These are phyloP conservation scores for Cercospora sp. DNA, from an alignment of 2,329 filamentous ascomycete species.

Conservation along the genomic window DNA sequence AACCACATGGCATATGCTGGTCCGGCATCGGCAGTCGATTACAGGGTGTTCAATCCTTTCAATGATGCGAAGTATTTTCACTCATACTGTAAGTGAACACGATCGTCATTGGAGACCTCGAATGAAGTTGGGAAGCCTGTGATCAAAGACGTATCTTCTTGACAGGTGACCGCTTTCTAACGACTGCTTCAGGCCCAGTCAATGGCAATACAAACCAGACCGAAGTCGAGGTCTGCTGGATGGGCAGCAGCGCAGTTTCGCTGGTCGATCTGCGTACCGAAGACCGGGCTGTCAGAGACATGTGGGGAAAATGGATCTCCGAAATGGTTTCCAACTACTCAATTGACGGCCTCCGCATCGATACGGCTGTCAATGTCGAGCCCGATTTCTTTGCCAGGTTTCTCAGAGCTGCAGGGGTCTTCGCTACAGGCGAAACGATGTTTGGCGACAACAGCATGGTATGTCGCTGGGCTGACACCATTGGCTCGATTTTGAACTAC, in stretches of 20 bases:
- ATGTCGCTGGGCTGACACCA: conserved; percentile 40
- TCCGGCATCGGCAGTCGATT: conserved; percentile 47
- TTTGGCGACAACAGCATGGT: conserved; percentile 35
- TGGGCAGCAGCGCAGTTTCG: conserved; percentile 50
- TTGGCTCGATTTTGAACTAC: conserved; percentile 43
- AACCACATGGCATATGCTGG: conserved; percentile 50
- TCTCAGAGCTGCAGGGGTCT: conserved; percentile 39
- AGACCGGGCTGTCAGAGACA: conserved; percentile 42
- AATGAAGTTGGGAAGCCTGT: background rate
- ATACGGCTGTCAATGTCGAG: conserved; percentile 43
- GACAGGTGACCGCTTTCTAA: background rate
- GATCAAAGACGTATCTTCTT: background rate
- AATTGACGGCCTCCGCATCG: conserved; percentile 44
- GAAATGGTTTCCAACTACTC: conserved; percentile 46
- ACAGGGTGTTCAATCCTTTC: conserved; percentile 55
- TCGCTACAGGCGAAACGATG: conserved; percentile 43
- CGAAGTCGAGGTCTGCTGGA: conserved; percentile 51
- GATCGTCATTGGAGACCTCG: background rate
- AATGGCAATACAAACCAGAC: conserved; percentile 51
- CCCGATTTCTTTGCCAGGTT: conserved; percentile 42
- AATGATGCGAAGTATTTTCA: conserved; percentile 62
- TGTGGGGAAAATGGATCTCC: conserved; percentile 45
- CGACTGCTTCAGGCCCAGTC: conserved; percentile 35
- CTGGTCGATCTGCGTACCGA: conserved; percentile 52
- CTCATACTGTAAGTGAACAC: conserved; percentile 51